Percentiles rank a stretch among this genome's conserved stretches.
Evolutionary conservation across 2,329 filamentous ascomycete species (phyloP).

Genomic region (Exserohilum rostratum): DNA sequence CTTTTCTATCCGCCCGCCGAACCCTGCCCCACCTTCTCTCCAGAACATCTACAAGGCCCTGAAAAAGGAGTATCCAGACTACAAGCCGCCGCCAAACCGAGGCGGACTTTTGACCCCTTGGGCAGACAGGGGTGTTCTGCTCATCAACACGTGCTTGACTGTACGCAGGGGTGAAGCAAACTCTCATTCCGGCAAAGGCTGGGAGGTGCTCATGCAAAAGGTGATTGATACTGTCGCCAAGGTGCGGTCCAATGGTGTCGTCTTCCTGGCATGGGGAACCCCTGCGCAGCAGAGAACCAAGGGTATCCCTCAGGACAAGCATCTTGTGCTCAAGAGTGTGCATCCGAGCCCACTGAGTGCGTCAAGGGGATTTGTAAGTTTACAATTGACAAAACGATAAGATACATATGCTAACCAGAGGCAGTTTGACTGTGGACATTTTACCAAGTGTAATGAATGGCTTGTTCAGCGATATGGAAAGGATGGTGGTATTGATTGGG

Average conservation of each 20-base stretch:
- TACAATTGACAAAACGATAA: neutral
- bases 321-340: slow-evolving; percentile 83
- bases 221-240: slow-evolving; percentile 86
- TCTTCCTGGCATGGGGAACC: slow-evolving; percentile 92
- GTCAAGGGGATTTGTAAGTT: slow-evolving; percentile 72
- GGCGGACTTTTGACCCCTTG: slow-evolving; percentile 87
- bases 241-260: slow-evolving; percentile 78
- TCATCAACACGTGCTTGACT: slow-evolving; percentile 94
- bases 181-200: slow-evolving; percentile 83
- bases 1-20: slow-evolving; percentile 92
- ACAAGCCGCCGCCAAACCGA: slow-evolving; percentile 74
- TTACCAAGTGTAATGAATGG: slow-evolving; percentile 85
- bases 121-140: slow-evolving; percentile 89
- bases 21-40: slow-evolving; percentile 84
- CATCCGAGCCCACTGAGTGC: slow-evolving; percentile 96
- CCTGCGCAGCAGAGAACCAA: slow-evolving; percentile 81
- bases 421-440: slow-evolving; percentile 78
- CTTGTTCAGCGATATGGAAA: slow-evolving; percentile 76
- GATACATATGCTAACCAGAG: slow-evolving; percentile 42
- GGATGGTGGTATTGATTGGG: slow-evolving; percentile 87
- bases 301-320: slow-evolving; percentile 73
- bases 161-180: slow-evolving; percentile 89
- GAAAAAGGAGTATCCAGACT: slow-evolving; percentile 84
- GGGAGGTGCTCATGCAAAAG: slow-evolving; percentile 91
- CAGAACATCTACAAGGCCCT: slow-evolving; percentile 92